phyloP scores from a whole-genome alignment of 768 basidiomycete species.

The Dacryopinax spathularia region DNA sequence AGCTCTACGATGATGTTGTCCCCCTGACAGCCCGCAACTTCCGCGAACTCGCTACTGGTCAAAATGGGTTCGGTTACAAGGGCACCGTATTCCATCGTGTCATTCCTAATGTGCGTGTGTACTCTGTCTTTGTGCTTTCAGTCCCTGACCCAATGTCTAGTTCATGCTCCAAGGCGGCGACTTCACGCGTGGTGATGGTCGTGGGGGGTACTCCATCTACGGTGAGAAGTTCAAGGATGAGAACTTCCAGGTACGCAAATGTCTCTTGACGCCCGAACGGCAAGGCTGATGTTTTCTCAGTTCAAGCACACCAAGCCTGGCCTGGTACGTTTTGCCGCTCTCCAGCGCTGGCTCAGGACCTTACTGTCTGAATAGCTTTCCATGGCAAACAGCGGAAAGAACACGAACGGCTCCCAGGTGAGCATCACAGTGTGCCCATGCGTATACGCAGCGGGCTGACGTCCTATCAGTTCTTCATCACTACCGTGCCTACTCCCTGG shows the following conservation, averaged over 20 bases:
- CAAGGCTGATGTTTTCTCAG: too few species aligned
- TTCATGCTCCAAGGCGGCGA: conserved; percentile 82
- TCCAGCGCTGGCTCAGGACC: conserved; percentile 10
- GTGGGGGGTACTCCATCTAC: conserved; percentile 44
- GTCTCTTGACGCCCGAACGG: too few species aligned
- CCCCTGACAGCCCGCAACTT: conserved; percentile 72
- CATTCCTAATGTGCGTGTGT: conserved; percentile 22
- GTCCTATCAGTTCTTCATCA: conserved; percentile 52
- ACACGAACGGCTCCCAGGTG: conserved; percentile 30
- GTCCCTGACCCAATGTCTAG: conserved; percentile 15
- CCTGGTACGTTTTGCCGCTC: conserved; percentile 10
- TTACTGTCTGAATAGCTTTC: conserved; percentile 25
- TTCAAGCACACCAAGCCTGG: conserved; percentile 26
- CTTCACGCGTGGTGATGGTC: conserved; percentile 42
- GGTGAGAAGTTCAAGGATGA: conserved; percentile 43
- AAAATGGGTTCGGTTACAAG: conserved; percentile 26
- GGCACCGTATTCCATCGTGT: conserved; percentile 27
- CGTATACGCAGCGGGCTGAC: background rate
- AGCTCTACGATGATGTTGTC: conserved; percentile 66
- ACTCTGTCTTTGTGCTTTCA: conserved; percentile 2
- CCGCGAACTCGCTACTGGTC: conserved; percentile 46
- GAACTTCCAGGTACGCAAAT: conserved; percentile 28
- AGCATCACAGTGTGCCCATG: background rate
- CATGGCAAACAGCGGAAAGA: conserved; percentile 51
- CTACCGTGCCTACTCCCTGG: conserved; percentile 57